These are phyloP conservation scores for Carex littledalei DNA, from an alignment of 176 grass and related monocot species.

Conservation along the genomic window DNA sequence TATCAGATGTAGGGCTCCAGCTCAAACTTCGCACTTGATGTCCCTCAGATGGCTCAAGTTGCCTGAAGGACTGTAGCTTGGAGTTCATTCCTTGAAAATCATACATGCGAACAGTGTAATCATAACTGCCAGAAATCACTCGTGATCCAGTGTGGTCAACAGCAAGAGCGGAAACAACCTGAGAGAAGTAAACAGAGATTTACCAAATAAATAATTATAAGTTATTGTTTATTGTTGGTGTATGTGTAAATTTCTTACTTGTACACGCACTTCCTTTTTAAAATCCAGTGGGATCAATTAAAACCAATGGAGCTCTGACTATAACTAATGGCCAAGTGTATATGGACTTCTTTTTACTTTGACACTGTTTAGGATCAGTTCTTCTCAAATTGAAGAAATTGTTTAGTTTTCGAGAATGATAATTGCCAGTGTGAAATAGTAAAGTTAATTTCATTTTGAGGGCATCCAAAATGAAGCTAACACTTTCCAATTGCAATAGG, in stretches of 20 bases:
- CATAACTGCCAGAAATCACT: constrained; percentile 90
- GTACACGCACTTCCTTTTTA: neutral
- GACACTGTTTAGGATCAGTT: neutral
- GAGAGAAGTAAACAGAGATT: constrained; percentile 21
- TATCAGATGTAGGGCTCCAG: constrained; percentile 93
- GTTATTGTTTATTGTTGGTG: neutral
- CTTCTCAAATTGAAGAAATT: neutral
- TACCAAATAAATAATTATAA: constrained; percentile 20
- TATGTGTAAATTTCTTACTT: neutral
- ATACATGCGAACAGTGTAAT: constrained; percentile 94
- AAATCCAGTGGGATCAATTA: neutral
- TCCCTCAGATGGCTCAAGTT: constrained; percentile 89
- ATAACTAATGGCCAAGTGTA: neutral
- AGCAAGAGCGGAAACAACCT: constrained; percentile 94
- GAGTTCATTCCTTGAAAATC: constrained; percentile 99
- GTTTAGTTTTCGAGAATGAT: neutral
- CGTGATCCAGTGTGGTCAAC: constrained; percentile 95
- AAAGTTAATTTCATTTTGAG: neutral
- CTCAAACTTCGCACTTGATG: constrained; percentile 97
- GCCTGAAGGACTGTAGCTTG: constrained; percentile 90
- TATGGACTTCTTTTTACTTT: neutral
- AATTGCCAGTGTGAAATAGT: neutral
- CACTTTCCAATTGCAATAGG: neutral
- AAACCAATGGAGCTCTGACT: neutral
- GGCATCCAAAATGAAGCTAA: neutral